A percentile compares a stretch with the other conserved stretches of the same genome.
Evolutionary conservation across 2,329 filamentous ascomycete species (phyloP).

Genomic region (Aspergillus terreus): DNA sequence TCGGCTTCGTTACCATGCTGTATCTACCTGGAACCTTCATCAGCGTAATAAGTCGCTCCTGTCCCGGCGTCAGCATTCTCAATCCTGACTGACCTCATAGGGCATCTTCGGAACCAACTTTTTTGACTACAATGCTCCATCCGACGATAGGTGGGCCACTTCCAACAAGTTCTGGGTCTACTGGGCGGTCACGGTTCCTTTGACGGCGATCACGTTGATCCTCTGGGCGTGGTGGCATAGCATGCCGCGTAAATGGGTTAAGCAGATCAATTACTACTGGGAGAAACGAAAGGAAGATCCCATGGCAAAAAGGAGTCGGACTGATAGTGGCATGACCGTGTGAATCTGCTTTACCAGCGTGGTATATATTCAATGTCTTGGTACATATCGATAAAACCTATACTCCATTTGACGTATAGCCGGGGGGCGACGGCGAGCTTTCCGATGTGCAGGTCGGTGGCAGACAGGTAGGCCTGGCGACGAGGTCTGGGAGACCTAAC

Average conservation of each 20-base stretch:
- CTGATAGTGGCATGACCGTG: neutral
- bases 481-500: no score
- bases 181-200: constrained; percentile 27
- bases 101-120: constrained; percentile 35
- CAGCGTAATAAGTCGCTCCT: constrained; percentile 10
- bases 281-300: neutral
- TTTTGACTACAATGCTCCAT: constrained; percentile 23
- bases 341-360: no score
- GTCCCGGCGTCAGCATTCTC: neutral
- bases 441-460: no score
- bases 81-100: constrained; percentile 5
- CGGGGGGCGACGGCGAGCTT: no score
- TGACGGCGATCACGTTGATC: constrained; percentile 24
- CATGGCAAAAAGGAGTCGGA: neutral
- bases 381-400: no score
- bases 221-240: constrained; percentile 23
- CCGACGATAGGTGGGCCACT: constrained; percentile 19
- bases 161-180: constrained; percentile 30
- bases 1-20: constrained; percentile 23
- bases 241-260: neutral
- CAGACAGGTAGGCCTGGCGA: no score
- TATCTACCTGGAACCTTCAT: constrained; percentile 31
- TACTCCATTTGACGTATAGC: no score
- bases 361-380: no score
- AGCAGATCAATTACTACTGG: neutral